A percentile compares a stretch with the other conserved stretches of the same genome.
Conservation (phyloP, 2,329 filamentous ascomycete genomes). For the Aspergillus pseudoviridinutans region DNA sequence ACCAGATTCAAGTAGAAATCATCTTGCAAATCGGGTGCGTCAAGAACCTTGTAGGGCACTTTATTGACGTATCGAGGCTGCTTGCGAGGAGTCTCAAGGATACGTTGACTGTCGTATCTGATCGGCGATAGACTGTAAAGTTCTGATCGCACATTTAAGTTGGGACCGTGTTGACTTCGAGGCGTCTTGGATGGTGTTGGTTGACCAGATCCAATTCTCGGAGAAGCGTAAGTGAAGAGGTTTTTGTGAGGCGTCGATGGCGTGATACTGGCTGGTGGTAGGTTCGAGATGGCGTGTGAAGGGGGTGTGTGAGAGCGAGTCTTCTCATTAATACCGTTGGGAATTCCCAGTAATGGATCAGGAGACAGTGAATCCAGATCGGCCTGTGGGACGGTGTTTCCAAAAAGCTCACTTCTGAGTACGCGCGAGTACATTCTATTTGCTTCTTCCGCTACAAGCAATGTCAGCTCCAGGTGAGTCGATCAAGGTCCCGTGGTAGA, state of each 20-base stretch:
- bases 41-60: conserved; percentile 94
- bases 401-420: conserved; percentile 68
- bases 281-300: conserved; percentile 57
- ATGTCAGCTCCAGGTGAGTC: conserved; percentile 11
- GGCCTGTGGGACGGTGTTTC: conserved; percentile 79
- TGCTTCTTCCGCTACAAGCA: conserved; percentile 50
- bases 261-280: conserved; percentile 71
- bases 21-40: conserved; percentile 91
- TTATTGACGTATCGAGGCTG: conserved; percentile 89
- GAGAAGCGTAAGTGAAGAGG: conserved; percentile 85
- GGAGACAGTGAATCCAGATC: conserved; percentile 61
- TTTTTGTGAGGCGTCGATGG: conserved; percentile 98
- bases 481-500: conserved; percentile 11
- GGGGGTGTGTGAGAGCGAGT: conserved; percentile 79
- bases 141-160: conserved; percentile 84
- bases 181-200: conserved; percentile 86
- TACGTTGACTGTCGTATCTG: conserved; percentile 85
- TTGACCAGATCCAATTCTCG: conserved; percentile 70
- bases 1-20: conserved; percentile 98
- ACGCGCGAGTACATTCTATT: neutral
- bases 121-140: conserved; percentile 95
- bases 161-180: conserved; percentile 79
- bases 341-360: conserved; percentile 47
- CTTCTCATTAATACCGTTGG: conserved; percentile 56
- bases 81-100: conserved; percentile 84